Evolutionary conservation across 2,329 filamentous ascomycete genomes (phyloP).

Genomic region (Pyrenochaeta sp.): DNA sequence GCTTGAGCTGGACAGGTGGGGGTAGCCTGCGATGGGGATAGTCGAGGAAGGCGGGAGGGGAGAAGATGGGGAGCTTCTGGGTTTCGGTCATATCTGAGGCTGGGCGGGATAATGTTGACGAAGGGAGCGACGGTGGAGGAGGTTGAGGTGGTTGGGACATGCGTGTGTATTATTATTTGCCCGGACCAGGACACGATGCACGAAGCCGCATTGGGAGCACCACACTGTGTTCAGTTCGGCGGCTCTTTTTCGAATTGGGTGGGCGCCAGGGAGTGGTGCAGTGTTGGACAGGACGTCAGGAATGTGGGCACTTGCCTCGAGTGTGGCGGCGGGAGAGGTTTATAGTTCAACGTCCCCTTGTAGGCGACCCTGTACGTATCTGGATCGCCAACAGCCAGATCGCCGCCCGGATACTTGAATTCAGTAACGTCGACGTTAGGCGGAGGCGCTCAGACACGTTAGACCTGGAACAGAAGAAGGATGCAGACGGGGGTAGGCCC

Average conservation of each 20-base stretch:
- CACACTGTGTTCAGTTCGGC: conserved; percentile 45
- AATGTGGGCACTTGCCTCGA: conserved; percentile 48
- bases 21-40: conserved; percentile 50
- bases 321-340: conserved; percentile 49
- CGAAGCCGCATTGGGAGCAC: conserved; percentile 50
- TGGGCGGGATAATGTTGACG: conserved; percentile 43
- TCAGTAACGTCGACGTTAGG: conserved; percentile 46
- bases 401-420: conserved; percentile 40
- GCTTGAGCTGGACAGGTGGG: conserved; percentile 50
- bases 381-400: conserved; percentile 50
- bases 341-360: conserved; percentile 43
- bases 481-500: conserved; percentile 36
- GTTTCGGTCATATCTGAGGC: conserved; percentile 55
- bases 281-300: conserved; percentile 49
- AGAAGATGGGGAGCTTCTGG: conserved; percentile 52
- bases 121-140: conserved; percentile 53
- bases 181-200: conserved; percentile 50
- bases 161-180: conserved; percentile 53
- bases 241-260: conserved; percentile 43
- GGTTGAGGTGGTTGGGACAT: conserved; percentile 52
- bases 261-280: conserved; percentile 48
- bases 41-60: conserved; percentile 49
- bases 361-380: conserved; percentile 46
- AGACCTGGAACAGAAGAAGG: conserved; percentile 38
- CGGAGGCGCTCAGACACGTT: conserved; percentile 44